A percentile compares a stretch with the other conserved stretches of the same genome.
Evolutionary conservation across 202 grass and related monocot species (phyloP).

Genomic region (Schoenoplectus tabernaemontani): DNA sequence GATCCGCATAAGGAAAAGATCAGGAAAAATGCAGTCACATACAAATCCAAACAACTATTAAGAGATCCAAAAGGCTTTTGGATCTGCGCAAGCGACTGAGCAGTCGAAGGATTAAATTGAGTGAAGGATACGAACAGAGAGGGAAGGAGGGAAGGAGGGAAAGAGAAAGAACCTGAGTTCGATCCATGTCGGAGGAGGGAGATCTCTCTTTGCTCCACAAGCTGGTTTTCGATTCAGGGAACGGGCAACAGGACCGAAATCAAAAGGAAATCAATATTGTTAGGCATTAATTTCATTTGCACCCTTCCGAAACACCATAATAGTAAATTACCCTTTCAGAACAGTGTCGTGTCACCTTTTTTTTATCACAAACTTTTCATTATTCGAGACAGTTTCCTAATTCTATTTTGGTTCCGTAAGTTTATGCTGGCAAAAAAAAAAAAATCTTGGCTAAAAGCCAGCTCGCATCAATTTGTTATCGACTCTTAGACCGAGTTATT

Average conservation of each 20-base stretch:
- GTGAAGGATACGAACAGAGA: neutral
- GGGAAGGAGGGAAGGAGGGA: neutral
- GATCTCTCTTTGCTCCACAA: constrained; percentile 13
- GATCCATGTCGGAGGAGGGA: constrained; percentile 17
- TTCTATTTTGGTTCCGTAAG: neutral
- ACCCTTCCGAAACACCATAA: neutral
- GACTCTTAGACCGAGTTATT: too few species aligned
- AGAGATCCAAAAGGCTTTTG: neutral
- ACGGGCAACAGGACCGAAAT: neutral
- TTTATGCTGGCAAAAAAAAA: too few species aligned
- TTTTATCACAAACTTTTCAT: neutral
- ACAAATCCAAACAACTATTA: neutral
- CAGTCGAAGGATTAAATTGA: neutral
- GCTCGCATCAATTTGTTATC: too few species aligned
- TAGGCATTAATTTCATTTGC: neutral
- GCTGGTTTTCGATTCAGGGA: constrained; percentile 11
- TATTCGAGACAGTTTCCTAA: neutral
- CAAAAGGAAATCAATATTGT: neutral
- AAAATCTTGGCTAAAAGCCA: too few species aligned
- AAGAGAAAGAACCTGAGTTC: constrained; percentile 20
- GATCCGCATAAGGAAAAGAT: neutral
- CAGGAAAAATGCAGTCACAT: constrained; percentile 10
- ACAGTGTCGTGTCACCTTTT: neutral
- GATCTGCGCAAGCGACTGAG: constrained; percentile 6
- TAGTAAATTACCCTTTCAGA: neutral